A percentile compares a stretch with the other conserved stretches of the same genome.
These are phyloP conservation scores for Talaromyces verruculosus DNA, from an alignment of 2,329 filamentous ascomycete species.

Conservation along the genomic window DNA sequence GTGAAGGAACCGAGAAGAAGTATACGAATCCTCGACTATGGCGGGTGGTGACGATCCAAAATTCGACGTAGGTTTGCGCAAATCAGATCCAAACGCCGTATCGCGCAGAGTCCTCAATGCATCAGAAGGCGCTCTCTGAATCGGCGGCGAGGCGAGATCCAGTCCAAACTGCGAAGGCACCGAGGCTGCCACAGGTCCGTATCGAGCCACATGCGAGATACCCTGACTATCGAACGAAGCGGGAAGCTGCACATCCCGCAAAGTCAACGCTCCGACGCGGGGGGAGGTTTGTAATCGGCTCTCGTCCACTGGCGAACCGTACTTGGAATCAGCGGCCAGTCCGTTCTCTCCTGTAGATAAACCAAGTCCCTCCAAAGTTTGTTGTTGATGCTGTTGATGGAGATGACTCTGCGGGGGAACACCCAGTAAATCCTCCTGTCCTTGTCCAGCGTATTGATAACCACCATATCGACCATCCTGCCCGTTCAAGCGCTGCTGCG, in stretches of 20 bases:
- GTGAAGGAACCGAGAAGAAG: slow-evolving; percentile 63
- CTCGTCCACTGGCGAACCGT: slow-evolving; percentile 80
- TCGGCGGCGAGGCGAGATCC: slow-evolving; percentile 60
- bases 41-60: slow-evolving; percentile 58
- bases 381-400: slow-evolving; percentile 32
- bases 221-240: slow-evolving; percentile 96
- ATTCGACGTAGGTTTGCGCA: slow-evolving; percentile 56
- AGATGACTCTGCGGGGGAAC: slow-evolving; percentile 41
- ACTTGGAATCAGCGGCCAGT: slow-evolving; percentile 62
- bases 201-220: slow-evolving; percentile 84
- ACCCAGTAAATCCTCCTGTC: slow-evolving; percentile 43
- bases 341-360: slow-evolving; percentile 51
- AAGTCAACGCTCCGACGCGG: slow-evolving; percentile 63
- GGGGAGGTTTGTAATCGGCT: slow-evolving; percentile 79
- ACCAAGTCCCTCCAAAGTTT: slow-evolving; percentile 14
- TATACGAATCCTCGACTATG: slow-evolving; percentile 59
- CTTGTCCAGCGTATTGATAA: slow-evolving; percentile 37
- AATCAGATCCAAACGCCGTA: slow-evolving; percentile 71
- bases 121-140: slow-evolving; percentile 66
- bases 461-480: slow-evolving; percentile 46
- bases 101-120: slow-evolving; percentile 60
- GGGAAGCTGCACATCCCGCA: slow-evolving; percentile 86
- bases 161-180: slow-evolving; percentile 89
- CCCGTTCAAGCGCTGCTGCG: slow-evolving; percentile 57
- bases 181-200: slow-evolving; percentile 87